Conservation (phyloP, 1,284 basidiomycete species). For the Cryptococcus sp. region DNA sequence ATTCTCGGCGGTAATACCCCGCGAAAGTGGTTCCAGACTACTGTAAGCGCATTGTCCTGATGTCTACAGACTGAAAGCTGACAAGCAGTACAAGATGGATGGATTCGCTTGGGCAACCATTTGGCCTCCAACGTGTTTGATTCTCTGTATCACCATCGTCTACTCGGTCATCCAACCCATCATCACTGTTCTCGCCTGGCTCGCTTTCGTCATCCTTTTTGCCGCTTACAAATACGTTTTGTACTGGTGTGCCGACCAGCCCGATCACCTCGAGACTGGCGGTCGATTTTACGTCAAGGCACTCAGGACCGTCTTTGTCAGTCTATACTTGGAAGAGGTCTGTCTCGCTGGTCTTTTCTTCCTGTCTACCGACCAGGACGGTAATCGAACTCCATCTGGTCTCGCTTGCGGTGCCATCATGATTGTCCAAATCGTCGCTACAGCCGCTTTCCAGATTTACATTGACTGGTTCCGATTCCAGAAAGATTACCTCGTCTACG, state of each 20-base stretch:
- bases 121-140: constrained; percentile 41
- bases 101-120: constrained; percentile 35
- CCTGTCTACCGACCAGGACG: constrained; percentile 32
- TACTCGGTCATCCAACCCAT: constrained; percentile 49
- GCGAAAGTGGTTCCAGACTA: constrained; percentile 51
- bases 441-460: constrained; percentile 40
- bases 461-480: constrained; percentile 43
- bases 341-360: constrained; percentile 47
- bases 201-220: constrained; percentile 43
- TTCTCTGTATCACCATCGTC: constrained; percentile 43
- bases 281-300: constrained; percentile 48
- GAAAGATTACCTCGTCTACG: constrained; percentile 31
- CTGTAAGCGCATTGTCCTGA: constrained; percentile 14
- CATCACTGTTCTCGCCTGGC: constrained; percentile 36
- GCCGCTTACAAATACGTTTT: constrained; percentile 47
- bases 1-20: constrained; percentile 83
- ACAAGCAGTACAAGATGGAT: constrained; percentile 35
- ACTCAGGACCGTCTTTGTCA: constrained; percentile 45
- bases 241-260: constrained; percentile 46
- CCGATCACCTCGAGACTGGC: constrained; percentile 44
- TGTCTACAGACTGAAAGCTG: neutral
- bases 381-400: constrained; percentile 33
- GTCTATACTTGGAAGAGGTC: constrained; percentile 44
- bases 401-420: constrained; percentile 45
- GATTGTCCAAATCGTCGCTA: constrained; percentile 31